A percentile compares a stretch with the other conserved stretches of the same genome.
Conservation (phyloP, 805 yeast genomes). For the Scheffersomyces lignosus region DNA sequence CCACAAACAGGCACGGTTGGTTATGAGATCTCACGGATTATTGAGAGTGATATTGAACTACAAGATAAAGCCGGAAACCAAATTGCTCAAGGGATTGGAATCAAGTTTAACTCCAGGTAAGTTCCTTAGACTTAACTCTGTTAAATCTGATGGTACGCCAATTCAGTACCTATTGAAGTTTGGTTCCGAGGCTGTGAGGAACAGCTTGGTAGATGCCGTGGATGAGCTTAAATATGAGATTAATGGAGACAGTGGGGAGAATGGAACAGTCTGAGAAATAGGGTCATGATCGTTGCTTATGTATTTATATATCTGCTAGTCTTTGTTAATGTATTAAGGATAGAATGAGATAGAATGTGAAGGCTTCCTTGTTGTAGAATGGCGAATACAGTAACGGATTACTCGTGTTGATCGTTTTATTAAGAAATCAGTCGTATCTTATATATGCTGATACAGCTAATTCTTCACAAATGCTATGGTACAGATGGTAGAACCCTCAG, state of each 20-base stretch:
- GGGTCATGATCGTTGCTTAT: not conserved
- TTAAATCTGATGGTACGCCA: slow-evolving; percentile 62
- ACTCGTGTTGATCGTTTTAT: no score
- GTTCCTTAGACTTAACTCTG: slow-evolving; percentile 71
- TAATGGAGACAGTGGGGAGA: not conserved
- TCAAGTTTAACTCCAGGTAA: slow-evolving; percentile 83
- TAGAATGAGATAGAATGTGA: no score
- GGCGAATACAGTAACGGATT: no score
- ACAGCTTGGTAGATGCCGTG: slow-evolving; percentile 54
- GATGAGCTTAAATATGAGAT: slow-evolving; percentile 26
- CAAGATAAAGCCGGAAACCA: slow-evolving; percentile 61
- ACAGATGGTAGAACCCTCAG: slow-evolving; percentile 83
- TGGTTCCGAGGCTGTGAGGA: slow-evolving; percentile 59
- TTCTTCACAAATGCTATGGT: slow-evolving; percentile 70
- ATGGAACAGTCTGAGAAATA: not conserved
- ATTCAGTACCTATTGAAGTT: slow-evolving; percentile 82
- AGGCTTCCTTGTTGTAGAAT: no score
- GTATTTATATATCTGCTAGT: no score
- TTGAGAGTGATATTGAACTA: slow-evolving; percentile 79
- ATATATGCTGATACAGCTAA: no score
- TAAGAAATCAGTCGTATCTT: no score
- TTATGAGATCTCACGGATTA: slow-evolving; percentile 90
- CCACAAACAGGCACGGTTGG: slow-evolving; percentile 57
- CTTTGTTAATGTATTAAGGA: no score
- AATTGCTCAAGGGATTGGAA: slow-evolving; percentile 76